Conservation (phyloP, 805 yeast species). For the Wickerhamiella dianesei region DNA sequence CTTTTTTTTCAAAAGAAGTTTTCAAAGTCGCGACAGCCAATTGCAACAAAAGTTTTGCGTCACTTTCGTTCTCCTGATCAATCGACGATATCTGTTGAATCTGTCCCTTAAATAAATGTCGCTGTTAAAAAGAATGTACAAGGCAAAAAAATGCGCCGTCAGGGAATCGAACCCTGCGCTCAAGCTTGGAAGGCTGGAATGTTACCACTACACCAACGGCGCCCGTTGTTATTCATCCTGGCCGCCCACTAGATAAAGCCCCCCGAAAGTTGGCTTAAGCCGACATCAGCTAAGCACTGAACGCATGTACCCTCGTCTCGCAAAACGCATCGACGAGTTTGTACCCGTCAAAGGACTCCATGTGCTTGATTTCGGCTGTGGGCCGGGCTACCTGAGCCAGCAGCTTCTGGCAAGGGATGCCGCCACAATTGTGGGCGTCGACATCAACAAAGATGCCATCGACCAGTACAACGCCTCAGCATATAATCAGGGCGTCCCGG, state of each 20-base stretch:
- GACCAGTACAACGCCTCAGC: not conserved
- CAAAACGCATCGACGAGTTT: not conserved
- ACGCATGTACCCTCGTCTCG: not conserved
- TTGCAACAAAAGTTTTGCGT: too few relatives aligned
- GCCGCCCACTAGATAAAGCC: conserved; percentile 6
- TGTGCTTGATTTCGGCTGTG: conserved; percentile 1
- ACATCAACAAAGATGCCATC: not conserved
- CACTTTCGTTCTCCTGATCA: too few relatives aligned
- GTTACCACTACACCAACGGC: not conserved
- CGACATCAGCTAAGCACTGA: conserved; percentile 17
- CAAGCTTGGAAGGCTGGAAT: not conserved
- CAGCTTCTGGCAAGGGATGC: not conserved
- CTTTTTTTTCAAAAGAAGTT: too few relatives aligned
- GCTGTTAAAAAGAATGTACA: too few relatives aligned
- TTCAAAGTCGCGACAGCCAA: too few relatives aligned
- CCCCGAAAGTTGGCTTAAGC: not conserved
- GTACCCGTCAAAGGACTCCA: not conserved
- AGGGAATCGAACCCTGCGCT: not conserved
- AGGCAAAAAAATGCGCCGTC: conserved; percentile 1
- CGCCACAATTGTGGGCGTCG: not conserved
- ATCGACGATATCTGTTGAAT: too few relatives aligned
- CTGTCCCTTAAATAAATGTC: too few relatives aligned
- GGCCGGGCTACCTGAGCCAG: conserved; percentile 1
- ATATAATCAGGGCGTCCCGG: not conserved
- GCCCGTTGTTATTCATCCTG: not conserved